These are phyloP conservation scores for Rostrohypoxylon terebratum DNA, from an alignment of 495 filamentous ascomycete species.

Conservation along the genomic window DNA sequence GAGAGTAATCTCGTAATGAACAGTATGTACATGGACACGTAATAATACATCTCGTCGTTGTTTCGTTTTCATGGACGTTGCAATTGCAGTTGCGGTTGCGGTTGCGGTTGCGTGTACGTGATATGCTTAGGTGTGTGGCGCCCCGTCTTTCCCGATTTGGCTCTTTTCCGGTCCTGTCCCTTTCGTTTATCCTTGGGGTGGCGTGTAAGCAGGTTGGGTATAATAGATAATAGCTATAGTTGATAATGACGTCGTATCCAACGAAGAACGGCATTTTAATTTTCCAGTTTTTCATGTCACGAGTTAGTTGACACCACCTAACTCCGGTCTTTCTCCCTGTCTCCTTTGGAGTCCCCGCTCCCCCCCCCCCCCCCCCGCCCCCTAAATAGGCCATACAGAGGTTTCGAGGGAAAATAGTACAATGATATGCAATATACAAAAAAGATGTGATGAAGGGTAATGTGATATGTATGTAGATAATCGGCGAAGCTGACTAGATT, in stretches of 20 bases:
- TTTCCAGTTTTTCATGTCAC: not conserved
- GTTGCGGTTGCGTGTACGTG: not conserved
- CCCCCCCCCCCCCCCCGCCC: too few relatives aligned
- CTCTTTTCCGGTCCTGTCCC: not conserved
- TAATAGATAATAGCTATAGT: conserved; percentile 14
- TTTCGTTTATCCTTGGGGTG: conserved; percentile 1
- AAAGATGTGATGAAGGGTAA: conserved; percentile 3
- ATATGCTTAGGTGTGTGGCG: not conserved
- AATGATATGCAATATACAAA: conserved; percentile 24
- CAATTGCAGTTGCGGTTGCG: not conserved
- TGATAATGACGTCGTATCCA: not conserved
- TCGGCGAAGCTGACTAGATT: not conserved
- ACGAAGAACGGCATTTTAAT: not conserved
- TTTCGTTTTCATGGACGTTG: conserved; percentile 8
- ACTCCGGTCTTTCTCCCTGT: not conserved
- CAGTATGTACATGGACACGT: conserved; percentile 16
- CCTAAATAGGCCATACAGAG: not conserved
- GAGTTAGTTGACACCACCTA: not conserved
- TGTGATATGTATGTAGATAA: not conserved
- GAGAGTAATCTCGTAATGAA: conserved; percentile 22
- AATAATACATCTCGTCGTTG: conserved; percentile 36
- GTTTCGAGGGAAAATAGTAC: not conserved
- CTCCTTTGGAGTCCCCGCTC: not conserved
- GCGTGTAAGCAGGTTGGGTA: conserved; percentile 25
- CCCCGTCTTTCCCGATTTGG: conserved; percentile 4